These are phyloP conservation scores for Hypoxylon fuscum DNA, from an alignment of 495 filamentous ascomycete genomes.

Conservation along the genomic window DNA sequence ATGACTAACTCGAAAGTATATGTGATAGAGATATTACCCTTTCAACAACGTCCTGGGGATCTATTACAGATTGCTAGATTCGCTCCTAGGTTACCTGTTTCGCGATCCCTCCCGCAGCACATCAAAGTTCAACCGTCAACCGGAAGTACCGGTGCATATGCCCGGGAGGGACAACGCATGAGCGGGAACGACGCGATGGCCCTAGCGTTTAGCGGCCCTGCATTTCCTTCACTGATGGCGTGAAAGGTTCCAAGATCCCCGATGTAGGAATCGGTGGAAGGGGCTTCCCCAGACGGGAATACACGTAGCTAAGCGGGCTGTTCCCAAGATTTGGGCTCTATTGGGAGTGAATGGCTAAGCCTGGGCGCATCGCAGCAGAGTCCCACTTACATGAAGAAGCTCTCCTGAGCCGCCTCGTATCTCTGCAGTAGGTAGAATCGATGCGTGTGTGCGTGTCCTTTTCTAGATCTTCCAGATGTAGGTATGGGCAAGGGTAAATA, in stretches of 20 bases:
- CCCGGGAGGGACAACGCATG: conserved; percentile 42
- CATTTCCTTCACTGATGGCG: conserved; percentile 35
- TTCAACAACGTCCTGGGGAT: conserved; percentile 2
- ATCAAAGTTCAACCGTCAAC: conserved; percentile 39
- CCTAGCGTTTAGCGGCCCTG: conserved; percentile 37
- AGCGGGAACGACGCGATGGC: conserved; percentile 41
- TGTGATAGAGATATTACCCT: conserved; percentile 8
- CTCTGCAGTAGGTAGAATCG: conserved; percentile 38
- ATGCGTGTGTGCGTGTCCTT: conserved; percentile 42
- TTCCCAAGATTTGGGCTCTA: conserved; percentile 42
- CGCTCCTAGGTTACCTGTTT: conserved; percentile 24
- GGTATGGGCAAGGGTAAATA: conserved; percentile 29
- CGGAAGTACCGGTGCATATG: conserved; percentile 42
- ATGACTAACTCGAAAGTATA: conserved; percentile 17
- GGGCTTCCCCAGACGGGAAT: conserved; percentile 39
- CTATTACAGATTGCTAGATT: conserved; percentile 13
- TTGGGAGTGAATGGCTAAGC: conserved; percentile 35
- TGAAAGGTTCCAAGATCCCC: conserved; percentile 40
- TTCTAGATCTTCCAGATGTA: conserved; percentile 38
- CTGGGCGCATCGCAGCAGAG: conserved; percentile 29
- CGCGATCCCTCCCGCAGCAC: conserved; percentile 7
- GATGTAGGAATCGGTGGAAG: conserved; percentile 38
- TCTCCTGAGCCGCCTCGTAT: conserved; percentile 41
- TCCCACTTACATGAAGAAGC: conserved; percentile 33
- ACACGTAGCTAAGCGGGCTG: conserved; percentile 41